Evolutionary conservation across 371 early-diverging fungal species (phyloP), one percentile per base, ranked within the genome.

Genomic region (Mucor velutinosus): DNA sequence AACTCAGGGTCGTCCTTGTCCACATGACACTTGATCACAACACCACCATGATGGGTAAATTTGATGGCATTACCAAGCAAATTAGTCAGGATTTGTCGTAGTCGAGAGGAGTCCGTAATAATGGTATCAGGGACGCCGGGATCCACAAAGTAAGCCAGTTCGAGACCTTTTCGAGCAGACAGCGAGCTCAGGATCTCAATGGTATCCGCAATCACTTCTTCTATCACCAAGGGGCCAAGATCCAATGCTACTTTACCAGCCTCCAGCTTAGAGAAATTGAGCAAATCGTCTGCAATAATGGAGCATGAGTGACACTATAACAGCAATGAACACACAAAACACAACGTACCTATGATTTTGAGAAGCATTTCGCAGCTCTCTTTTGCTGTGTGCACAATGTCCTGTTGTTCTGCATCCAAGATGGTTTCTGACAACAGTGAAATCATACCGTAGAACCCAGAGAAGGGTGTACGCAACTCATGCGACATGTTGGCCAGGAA

Each of bases 401-500:
- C 88, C 30, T 76, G 73, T 30, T 87, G 86, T 55, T 87, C 86
- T n/a, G 79, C 82, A 69, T 86, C 83, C 58, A 88, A 58, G 1
- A 67, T 65, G 3, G 88, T 86, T 72, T 86, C 86, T 17, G 85
- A 81, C 14, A 88, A 60, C 2, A 88, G 66, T 0, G 86, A 83
- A 47, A 88, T 75, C 88, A 88, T 88, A 43, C 86, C 88, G 58
- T 86, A 86, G 61, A 88, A 88, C 43, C 88, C 88, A 58, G 86
- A 84, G 60, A 88, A 88, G 2, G 88, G 88, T 12, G 84, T 84
- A 8, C 81, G 80, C 33, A 84, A 65, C 60, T 88, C 88, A 62
- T 88, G 88, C 4, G 88, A 87, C 84, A 87, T 87, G 58, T 86
- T 87, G 60, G 88, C 88, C 71, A 87, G 68, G 58, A 87, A 87